Conservation (phyloP, 306 rosid genomes). For the Lathyrus aphaca region DNA sequence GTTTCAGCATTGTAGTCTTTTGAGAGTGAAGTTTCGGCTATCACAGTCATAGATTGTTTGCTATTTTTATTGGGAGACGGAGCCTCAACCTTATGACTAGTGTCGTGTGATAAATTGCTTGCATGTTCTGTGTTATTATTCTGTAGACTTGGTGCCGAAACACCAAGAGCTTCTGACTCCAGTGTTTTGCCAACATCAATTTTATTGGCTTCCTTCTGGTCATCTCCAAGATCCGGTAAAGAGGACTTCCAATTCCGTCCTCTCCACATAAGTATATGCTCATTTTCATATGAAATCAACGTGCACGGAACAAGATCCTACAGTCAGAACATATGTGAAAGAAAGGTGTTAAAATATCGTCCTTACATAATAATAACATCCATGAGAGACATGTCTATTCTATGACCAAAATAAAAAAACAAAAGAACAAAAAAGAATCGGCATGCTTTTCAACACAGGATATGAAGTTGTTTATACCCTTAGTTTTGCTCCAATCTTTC, state of each 20-base stretch:
- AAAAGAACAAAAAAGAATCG: neutral
- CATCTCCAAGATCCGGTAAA: slow-evolving; percentile 45
- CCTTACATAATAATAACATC: neutral
- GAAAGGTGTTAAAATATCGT: slow-evolving; percentile 31
- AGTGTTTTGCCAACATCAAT: slow-evolving; percentile 32
- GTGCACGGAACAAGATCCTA: slow-evolving; percentile 98
- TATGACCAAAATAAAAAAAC: slow-evolving; percentile 10
- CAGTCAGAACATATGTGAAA: slow-evolving; percentile 37
- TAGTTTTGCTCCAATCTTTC: slow-evolving; percentile 88
- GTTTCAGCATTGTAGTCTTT: slow-evolving; percentile 37
- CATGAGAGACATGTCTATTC: neutral
- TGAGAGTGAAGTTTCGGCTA: slow-evolving; percentile 42
- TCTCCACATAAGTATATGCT: slow-evolving; percentile 92
- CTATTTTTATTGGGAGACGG: slow-evolving; percentile 31
- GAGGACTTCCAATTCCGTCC: slow-evolving; percentile 77
- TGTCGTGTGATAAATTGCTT: slow-evolving; percentile 30
- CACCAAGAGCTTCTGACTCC: slow-evolving; percentile 39
- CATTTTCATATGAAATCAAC: slow-evolving; percentile 73
- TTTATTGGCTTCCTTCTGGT: slow-evolving; percentile 38
- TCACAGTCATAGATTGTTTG: slow-evolving; percentile 31
- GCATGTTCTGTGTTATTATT: slow-evolving; percentile 23
- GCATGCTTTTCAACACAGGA: slow-evolving; percentile 33
- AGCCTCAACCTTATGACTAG: slow-evolving; percentile 31
- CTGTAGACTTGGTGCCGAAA: slow-evolving; percentile 21
- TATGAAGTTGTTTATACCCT: slow-evolving; percentile 58